Percentiles rank a stretch among this genome's conserved stretches.
phyloP scores from a whole-genome alignment of 768 basidiomycete species.

The Russula griseocarnosa region DNA sequence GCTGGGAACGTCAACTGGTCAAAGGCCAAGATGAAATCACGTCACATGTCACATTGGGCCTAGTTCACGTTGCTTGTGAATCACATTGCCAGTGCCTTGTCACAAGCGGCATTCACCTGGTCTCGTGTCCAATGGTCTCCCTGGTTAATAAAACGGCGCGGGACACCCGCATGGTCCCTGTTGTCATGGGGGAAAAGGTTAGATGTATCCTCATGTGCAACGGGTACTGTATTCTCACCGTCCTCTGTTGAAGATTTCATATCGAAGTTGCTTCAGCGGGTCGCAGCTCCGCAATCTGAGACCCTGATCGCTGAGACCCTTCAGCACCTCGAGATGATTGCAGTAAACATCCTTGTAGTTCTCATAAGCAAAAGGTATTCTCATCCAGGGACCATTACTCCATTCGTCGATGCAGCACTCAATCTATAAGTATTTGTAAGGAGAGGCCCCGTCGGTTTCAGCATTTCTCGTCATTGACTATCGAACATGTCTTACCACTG shows the following conservation, averaged over 20 bases:
- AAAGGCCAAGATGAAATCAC: not conserved
- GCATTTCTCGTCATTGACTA: too few species aligned
- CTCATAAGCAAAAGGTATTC: slow-evolving; percentile 19
- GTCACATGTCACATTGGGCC: slow-evolving; percentile 2
- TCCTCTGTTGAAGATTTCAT: slow-evolving; percentile 9
- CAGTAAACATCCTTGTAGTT: slow-evolving; percentile 15
- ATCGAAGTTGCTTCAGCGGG: slow-evolving; percentile 14
- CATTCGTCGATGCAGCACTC: slow-evolving; percentile 24
- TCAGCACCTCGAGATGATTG: slow-evolving; percentile 10
- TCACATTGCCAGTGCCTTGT: not conserved
- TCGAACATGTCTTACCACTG: slow-evolving; percentile 10
- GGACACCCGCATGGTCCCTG: slow-evolving; percentile 17
- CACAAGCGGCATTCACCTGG: slow-evolving; percentile 15
- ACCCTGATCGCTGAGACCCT: slow-evolving; percentile 10
- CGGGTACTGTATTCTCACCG: not conserved
- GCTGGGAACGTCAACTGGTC: not conserved
- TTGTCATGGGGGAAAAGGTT: not conserved
- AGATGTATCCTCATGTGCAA: not conserved
- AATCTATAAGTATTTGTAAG: not conserved
- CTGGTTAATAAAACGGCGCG: not conserved
- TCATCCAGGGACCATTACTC: slow-evolving; percentile 10
- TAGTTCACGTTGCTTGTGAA: slow-evolving; percentile 5
- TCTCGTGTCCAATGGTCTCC: slow-evolving; percentile 10
- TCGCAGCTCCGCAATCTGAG: slow-evolving; percentile 12
- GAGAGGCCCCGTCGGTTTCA: not conserved